Base-by-base conservation (phyloP, 805 yeast species). In the Nakazawaea anatomiae region DNA sequence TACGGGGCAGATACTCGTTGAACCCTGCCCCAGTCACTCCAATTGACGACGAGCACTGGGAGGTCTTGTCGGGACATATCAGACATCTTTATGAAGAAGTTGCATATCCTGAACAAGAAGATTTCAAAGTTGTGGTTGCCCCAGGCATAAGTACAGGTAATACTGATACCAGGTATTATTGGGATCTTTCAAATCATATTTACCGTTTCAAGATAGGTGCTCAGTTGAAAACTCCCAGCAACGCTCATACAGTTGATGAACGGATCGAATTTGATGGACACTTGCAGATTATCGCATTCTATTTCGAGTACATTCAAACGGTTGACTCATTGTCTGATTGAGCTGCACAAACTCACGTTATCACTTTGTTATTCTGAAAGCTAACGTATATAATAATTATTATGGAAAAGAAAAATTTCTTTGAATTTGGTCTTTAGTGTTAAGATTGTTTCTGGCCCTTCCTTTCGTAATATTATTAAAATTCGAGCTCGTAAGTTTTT, bases 211-310 rank as follows among this genome's bases (percentile, higher is more conserved):
- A 73, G 42, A 82, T 83, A 8, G 77, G 75, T 34, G 66, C 69
- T 27, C 55, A 61, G 32, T 66, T 68, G 25, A 67, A 70, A 31
- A 63, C 68, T 38, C 40, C 45, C 12, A 64, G 63, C 32, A 70
- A 74, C 45, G 71, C 75, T 40, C 92, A 87, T 65, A 80, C 87
- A 34, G 85, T 86, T 30, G 77, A 85, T 60, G 92, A 86, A 61
- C 74, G 70, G 53, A 66, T 82, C 46, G 66, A 70, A 12, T 68
- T 82, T 56, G 76, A 76, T 51, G 70, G 74, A 29, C 91, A 85
- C 63, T 64, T 86, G 54, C 80, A 80, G 51, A 69, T 79, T 34
- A 70, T 79, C 42, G 83, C 81, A 1, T 81, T 80, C 62, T 69
- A 74, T 55, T 80, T 79, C 58, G 77, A 79, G 56, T 80, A 77